A percentile compares a stretch with the other conserved stretches of the same genome.
Evolutionary conservation across 75 land plant species (phyloP).

Genomic region (Chamaecyparis obtusa): DNA sequence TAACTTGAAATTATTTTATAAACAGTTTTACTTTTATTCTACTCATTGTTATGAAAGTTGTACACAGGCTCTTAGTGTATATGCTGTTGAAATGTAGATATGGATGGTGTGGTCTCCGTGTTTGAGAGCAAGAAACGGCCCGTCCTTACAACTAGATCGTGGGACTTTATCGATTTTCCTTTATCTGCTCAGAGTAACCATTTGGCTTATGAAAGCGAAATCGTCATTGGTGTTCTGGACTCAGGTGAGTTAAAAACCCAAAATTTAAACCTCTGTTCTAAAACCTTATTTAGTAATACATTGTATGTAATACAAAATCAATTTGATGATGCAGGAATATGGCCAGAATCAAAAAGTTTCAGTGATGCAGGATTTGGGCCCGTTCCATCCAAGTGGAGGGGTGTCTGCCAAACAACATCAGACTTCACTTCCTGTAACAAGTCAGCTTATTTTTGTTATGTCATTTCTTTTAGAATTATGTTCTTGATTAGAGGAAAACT

Average conservation of each 20-base stretch:
- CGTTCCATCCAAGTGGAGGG: slow-evolving; percentile 32
- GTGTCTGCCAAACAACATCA: neutral
- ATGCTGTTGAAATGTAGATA: neutral
- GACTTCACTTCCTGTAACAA: neutral
- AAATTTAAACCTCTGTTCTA: too few species aligned
- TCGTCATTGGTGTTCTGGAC: slow-evolving; percentile 4
- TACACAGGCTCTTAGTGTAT: neutral
- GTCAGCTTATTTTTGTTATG: neutral
- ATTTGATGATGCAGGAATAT: too few species aligned
- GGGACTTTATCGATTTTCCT: slow-evolving; percentile 21
- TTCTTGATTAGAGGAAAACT: too few species aligned
- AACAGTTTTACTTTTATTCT: too few species aligned
- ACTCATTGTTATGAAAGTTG: neutral
- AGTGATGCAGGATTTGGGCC: slow-evolving; percentile 21
- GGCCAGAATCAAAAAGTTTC: too few species aligned
- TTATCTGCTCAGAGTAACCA: neutral
- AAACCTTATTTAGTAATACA: too few species aligned
- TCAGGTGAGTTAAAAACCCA: neutral
- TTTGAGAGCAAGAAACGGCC: neutral
- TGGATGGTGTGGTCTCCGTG: neutral
- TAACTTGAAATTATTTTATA: too few species aligned
- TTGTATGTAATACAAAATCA: too few species aligned
- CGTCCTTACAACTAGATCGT: slow-evolving; percentile 15
- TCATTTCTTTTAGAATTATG: too few species aligned
- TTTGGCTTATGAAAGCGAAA: neutral